Evolutionary conservation across 495 filamentous ascomycete species (phyloP).

Genomic region (Amorphotheca resinae): DNA sequence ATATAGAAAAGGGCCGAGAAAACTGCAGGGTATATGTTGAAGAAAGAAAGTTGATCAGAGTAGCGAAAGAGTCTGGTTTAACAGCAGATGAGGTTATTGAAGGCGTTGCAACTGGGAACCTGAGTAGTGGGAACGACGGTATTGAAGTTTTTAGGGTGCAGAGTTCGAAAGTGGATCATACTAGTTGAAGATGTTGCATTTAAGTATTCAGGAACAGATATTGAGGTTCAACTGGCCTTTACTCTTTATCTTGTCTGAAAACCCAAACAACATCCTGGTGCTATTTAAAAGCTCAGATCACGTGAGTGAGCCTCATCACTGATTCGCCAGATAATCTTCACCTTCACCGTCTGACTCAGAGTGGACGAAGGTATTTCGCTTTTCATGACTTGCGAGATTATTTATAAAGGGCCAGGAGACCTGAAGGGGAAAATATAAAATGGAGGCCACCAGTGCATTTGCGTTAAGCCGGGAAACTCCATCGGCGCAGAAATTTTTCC

Average conservation of each 20-base stretch:
- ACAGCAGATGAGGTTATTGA: conserved; percentile 9
- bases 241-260: no score
- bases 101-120: conserved; percentile 7
- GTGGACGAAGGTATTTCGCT: neutral
- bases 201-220: no score
- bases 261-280: no score
- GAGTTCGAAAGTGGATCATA: neutral
- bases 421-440: conserved; percentile 1
- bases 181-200: no score
- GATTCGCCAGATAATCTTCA: no score
- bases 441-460: neutral
- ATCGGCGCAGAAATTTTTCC: conserved; percentile 64
- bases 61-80: conserved; percentile 8
- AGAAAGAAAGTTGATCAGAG: conserved; percentile 22
- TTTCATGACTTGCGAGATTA: no score
- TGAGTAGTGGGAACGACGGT: neutral
- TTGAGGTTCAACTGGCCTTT: no score
- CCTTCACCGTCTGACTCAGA: neutral
- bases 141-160: neutral
- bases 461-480: conserved; percentile 32
- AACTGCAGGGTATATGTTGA: conserved; percentile 31
- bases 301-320: no score
- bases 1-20: conserved; percentile 36
- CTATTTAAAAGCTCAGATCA: no score
- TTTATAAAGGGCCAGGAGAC: no score